These are phyloP conservation scores for Gracilaria gracilis DNA, from an alignment of 23 red algal species.

Conservation along the genomic window DNA sequence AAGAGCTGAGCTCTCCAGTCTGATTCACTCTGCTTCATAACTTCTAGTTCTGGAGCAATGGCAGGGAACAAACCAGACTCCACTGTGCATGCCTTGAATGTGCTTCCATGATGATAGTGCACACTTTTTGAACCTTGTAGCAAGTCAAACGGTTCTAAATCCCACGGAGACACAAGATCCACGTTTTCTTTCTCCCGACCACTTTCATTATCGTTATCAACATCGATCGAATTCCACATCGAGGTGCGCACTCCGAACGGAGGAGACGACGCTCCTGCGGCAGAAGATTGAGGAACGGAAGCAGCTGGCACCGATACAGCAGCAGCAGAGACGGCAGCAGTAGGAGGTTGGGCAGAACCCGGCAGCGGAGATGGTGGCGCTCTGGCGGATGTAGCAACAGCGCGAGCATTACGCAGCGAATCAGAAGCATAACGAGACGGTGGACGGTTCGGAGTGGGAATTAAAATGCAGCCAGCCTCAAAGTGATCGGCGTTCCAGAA, in stretches of 20 bases:
- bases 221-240: constrained; percentile 82
- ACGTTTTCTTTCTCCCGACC: constrained; percentile 55
- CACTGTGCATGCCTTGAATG: constrained; percentile 34
- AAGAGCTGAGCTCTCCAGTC: constrained; percentile 54
- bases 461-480: constrained; percentile 59
- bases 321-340: too few species aligned
- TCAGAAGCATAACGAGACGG: constrained; percentile 9
- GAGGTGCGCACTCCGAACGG: background rate
- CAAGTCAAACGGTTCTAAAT: constrained; percentile 62
- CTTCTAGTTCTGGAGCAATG: constrained; percentile 64
- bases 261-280: background rate
- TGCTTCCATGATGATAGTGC: background rate
- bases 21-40: constrained; percentile 37
- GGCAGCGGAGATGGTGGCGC: constrained; percentile 42
- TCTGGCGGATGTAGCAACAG: constrained; percentile 40
- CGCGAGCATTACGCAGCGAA: constrained; percentile 5
- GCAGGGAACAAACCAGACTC: constrained; percentile 55
- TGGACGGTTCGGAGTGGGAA: constrained; percentile 37
- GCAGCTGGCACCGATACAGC: too few species aligned
- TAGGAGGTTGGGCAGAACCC: too few species aligned
- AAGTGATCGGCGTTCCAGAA: constrained; percentile 75
- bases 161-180: constrained; percentile 77
- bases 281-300: background rate
- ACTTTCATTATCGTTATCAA: constrained; percentile 78
- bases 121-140: constrained; percentile 9